These are phyloP conservation scores for Backusella morwellensis DNA, from an alignment of 192 early-diverging fungal species.

Conservation along the genomic window DNA sequence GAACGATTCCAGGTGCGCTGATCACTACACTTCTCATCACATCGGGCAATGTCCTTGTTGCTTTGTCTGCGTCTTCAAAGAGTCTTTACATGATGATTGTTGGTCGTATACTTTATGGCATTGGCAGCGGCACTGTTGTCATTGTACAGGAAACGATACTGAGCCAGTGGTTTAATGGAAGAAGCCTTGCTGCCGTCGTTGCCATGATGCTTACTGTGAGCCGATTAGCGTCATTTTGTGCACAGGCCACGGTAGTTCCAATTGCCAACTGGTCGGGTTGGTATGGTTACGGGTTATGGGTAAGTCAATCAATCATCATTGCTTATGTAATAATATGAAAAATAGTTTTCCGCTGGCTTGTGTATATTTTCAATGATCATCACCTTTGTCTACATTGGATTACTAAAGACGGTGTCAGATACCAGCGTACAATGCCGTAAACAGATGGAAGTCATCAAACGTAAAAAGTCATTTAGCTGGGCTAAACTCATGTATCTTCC, in stretches of 20 bases:
- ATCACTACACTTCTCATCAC: conserved; percentile 55
- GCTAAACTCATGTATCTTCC: conserved; percentile 55
- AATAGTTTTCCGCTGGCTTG: conserved; percentile 62
- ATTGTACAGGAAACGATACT: conserved; percentile 80
- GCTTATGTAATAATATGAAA: conserved; percentile 10
- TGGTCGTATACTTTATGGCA: conserved; percentile 57
- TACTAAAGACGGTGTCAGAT: conserved; percentile 45
- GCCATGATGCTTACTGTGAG: conserved; percentile 69
- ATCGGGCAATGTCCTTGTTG: conserved; percentile 50
- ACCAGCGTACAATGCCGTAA: conserved; percentile 5
- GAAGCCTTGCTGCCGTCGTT: conserved; percentile 63
- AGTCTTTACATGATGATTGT: conserved; percentile 52
- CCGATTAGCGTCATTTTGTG: conserved; percentile 68
- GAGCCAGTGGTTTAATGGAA: conserved; percentile 72
- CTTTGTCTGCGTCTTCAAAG: conserved; percentile 43
- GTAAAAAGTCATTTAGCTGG: conserved; percentile 57
- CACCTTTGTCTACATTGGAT: conserved; percentile 64
- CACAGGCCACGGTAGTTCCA: conserved; percentile 65
- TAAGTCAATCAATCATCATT: not conserved
- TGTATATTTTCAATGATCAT: conserved; percentile 67
- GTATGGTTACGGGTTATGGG: conserved; percentile 45
- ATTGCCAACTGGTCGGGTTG: conserved; percentile 46
- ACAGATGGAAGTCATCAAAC: conserved; percentile 38
- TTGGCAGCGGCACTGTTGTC: conserved; percentile 69
- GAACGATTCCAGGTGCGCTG: conserved; percentile 53